Conservation (phyloP, 768 basidiomycete species). For the Amanita polypyramis region DNA sequence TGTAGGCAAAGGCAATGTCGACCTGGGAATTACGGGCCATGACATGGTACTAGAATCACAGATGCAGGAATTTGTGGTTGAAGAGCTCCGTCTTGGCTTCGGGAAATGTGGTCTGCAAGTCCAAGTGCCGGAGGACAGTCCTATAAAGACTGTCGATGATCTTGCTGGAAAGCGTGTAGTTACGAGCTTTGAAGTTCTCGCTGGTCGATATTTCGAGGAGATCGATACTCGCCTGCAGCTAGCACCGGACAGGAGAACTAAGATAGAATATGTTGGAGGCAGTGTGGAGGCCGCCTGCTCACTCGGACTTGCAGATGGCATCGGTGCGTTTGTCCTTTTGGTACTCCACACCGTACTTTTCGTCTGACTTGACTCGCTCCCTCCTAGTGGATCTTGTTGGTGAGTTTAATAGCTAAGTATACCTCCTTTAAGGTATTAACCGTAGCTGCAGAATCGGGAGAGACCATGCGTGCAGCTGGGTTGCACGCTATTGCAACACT, state of each 20-base stretch:
- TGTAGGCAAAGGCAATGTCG: conserved; percentile 94
- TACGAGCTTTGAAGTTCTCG: conserved; percentile 89
- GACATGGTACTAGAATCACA: conserved; percentile 90
- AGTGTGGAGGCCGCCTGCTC: conserved; percentile 98
- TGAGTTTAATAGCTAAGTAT: conserved; percentile 24
- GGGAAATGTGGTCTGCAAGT: conserved; percentile 87
- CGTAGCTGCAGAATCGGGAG: conserved; percentile 72
- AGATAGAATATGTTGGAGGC: conserved; percentile 92
- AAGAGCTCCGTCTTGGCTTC: conserved; percentile 79
- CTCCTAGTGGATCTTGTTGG: conserved; percentile 86
- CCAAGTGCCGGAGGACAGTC: conserved; percentile 75
- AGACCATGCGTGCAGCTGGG: conserved; percentile 98
- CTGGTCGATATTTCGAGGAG: conserved; percentile 63
- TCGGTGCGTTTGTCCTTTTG: conserved; percentile 39
- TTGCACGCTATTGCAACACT: conserved; percentile 88
- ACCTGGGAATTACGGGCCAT: conserved; percentile 96
- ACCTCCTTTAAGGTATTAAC: neutral
- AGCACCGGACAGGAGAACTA: conserved; percentile 51
- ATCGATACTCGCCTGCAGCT: conserved; percentile 48
- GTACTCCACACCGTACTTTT: conserved; percentile 6
- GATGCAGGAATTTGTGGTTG: conserved; percentile 69
- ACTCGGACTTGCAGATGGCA: conserved; percentile 92
- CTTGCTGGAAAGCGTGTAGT: conserved; percentile 89
- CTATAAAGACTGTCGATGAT: conserved; percentile 62
- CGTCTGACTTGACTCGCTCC: neutral